phyloP scores from a whole-genome alignment of 2,329 filamentous ascomycete genomes.

The Fonsecaea pedrosoi region DNA sequence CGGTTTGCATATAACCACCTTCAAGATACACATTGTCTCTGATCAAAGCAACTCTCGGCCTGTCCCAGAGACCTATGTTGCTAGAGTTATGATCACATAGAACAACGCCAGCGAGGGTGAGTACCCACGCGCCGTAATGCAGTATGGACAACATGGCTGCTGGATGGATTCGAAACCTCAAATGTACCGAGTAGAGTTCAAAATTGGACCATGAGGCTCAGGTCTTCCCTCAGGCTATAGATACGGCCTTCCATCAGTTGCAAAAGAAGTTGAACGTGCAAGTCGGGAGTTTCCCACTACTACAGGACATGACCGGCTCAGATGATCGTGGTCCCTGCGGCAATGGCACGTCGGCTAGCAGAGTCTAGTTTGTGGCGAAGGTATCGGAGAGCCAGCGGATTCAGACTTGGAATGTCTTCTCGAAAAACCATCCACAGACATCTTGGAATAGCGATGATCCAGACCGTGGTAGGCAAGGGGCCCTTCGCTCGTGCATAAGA shows the following conservation, averaged over 20 bases:
- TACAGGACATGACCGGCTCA: neutral
- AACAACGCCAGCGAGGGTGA: conserved; percentile 9
- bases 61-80: conserved; percentile 23
- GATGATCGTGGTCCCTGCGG: conserved; percentile 15
- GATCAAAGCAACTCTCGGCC: conserved; percentile 22
- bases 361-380: conserved; percentile 21
- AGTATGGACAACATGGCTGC: conserved; percentile 13
- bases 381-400: neutral
- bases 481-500: neutral
- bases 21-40: conserved; percentile 27
- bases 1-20: conserved; percentile 22
- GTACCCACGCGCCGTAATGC: conserved; percentile 6
- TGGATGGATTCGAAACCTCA: conserved; percentile 2
- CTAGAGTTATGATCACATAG: conserved; percentile 11
- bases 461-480: conserved; percentile 11
- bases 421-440: conserved; percentile 1
- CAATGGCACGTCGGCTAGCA: conserved; percentile 18
- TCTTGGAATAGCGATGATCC: conserved; percentile 13
- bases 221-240: conserved; percentile 18
- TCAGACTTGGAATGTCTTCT: neutral
- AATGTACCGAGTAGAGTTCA: conserved; percentile 6
- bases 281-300: neutral
- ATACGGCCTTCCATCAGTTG: conserved; percentile 17
- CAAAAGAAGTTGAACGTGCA: conserved; percentile 7
- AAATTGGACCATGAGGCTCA: conserved; percentile 20